A percentile compares a stretch with the other conserved stretches of the same genome.
Conservation (phyloP, 768 basidiomycete genomes). For the Suillus placidus region DNA sequence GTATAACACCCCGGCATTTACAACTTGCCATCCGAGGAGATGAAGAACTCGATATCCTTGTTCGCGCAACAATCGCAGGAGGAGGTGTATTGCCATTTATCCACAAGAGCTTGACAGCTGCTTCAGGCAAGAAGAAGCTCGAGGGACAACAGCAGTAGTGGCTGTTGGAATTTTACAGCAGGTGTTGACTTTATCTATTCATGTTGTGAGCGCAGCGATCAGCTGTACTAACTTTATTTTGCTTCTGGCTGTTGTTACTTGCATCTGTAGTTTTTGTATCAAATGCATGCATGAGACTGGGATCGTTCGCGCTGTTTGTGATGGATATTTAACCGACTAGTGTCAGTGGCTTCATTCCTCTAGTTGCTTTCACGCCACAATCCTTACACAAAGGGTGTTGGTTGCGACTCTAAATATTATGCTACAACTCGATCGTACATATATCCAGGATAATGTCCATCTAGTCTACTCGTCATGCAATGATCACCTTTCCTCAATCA, state of each 20-base stretch:
- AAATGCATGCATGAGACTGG: background rate
- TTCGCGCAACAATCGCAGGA: conserved; percentile 91
- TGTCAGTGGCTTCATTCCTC: background rate
- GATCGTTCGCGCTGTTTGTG: background rate
- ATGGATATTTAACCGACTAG: background rate
- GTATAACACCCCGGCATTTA: conserved; percentile 94
- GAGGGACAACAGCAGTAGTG: conserved; percentile 28
- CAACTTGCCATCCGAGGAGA: conserved; percentile 97
- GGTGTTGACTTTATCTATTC: background rate
- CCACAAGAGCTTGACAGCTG: conserved; percentile 74
- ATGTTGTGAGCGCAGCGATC: background rate
- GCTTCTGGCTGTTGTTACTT: background rate
- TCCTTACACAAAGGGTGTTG: background rate
- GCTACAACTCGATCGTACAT: background rate
- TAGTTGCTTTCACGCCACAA: background rate
- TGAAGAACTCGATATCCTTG: conserved; percentile 95
- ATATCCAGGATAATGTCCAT: background rate
- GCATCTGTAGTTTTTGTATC: conserved; percentile 8
- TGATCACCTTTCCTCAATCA: conserved; percentile 30
- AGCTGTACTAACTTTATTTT: conserved; percentile 4
- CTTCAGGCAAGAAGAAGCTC: conserved; percentile 52
- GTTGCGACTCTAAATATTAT: background rate
- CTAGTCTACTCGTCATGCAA: background rate
- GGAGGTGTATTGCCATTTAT: conserved; percentile 89
- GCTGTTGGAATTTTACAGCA: conserved; percentile 3